Base-by-base conservation (phyloP, 768 basidiomycete genomes). In the Macrolepiota fuliginosa region DNA sequence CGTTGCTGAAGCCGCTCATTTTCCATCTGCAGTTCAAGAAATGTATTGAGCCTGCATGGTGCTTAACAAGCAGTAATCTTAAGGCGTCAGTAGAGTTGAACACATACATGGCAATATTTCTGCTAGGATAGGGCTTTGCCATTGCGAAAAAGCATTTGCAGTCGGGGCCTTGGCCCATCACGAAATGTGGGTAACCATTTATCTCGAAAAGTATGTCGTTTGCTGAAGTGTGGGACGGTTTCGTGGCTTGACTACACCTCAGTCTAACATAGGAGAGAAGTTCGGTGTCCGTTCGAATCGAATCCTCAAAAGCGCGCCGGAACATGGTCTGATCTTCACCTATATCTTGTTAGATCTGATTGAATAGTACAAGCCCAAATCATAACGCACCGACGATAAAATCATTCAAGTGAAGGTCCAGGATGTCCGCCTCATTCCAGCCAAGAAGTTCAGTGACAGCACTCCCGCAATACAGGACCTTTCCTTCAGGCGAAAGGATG, bases 21-120 rank as follows among this genome's bases (percentile, higher is more conserved):
- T 75, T 96, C 93, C 59, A 89, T 78, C 72, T 94, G 95, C 54
- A 96, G 83, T 68, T 96, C 94, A 37, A 97, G 67, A 65, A 87
- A 84, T 0, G 86, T 85, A 64, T 88, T 84, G 32, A 91, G 73
- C 83, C 91, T 64, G 37, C 91, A 59, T 47, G 58, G 50, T 40
- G 37, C 51, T 55, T n/a, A 45, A n/a, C 32, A 37, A 29, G 27
- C 35, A 35, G 24, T 25, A 46, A 55, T 40, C n/a, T 51, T 13
- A 25, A 4, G 46, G n/a, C 17, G 9, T 13, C 9, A 2, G 6
- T 27, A 25, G 42, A 50, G 10, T 46, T 13, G 17, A 24, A 25
- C 22, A 62, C 83, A 59, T 70, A 89, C 90, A 87, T 85, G 39
- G 87, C 84, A 19, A 79, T 80, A 66, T 88, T 90, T 64, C 88